A percentile compares a stretch with the other conserved stretches of the same genome.
phyloP scores from a whole-genome alignment of 2,329 filamentous ascomycete species.

The Helminthosporium solani region DNA sequence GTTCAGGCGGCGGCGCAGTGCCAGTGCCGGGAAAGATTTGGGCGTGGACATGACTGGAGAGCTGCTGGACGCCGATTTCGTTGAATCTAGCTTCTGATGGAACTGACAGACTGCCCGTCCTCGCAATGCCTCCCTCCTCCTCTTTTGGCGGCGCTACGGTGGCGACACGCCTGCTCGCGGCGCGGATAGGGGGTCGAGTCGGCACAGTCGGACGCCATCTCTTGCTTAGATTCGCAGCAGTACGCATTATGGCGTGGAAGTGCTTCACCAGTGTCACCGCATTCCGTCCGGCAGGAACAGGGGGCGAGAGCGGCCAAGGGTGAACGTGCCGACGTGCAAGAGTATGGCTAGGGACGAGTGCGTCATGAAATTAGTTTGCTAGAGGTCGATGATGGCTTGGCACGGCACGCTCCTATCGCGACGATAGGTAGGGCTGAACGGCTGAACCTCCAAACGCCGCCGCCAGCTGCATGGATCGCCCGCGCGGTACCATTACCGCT shows the following conservation, averaged over 20 bases:
- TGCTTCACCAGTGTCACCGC: constrained; percentile 25
- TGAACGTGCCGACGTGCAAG: too few relatives aligned
- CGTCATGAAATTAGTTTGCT: too few relatives aligned
- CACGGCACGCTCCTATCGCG: too few relatives aligned
- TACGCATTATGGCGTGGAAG: constrained; percentile 30
- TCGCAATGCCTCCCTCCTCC: constrained; percentile 6
- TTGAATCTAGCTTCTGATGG: constrained; percentile 71
- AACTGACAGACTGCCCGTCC: constrained; percentile 27
- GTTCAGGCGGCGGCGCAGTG: constrained; percentile 61
- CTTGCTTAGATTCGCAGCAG: constrained; percentile 21
- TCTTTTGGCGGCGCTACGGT: constrained; percentile 15
- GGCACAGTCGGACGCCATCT: constrained; percentile 17
- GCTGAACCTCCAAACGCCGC: neutral
- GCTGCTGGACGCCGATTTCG: constrained; percentile 90
- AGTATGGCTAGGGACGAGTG: too few relatives aligned
- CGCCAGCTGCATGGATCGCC: too few relatives aligned
- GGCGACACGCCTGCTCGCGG: constrained; percentile 30
- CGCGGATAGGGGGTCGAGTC: constrained; percentile 13
- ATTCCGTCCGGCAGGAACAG: constrained; percentile 16
- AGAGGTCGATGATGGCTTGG: neutral
- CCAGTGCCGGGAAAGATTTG: constrained; percentile 72
- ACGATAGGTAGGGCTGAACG: constrained; percentile 1
- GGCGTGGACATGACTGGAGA: constrained; percentile 77
- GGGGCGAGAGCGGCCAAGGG: too few relatives aligned
- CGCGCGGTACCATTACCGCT: too few relatives aligned